Conservation (phyloP, 2,329 filamentous ascomycete genomes). For the Huntiella abstrusa region DNA sequence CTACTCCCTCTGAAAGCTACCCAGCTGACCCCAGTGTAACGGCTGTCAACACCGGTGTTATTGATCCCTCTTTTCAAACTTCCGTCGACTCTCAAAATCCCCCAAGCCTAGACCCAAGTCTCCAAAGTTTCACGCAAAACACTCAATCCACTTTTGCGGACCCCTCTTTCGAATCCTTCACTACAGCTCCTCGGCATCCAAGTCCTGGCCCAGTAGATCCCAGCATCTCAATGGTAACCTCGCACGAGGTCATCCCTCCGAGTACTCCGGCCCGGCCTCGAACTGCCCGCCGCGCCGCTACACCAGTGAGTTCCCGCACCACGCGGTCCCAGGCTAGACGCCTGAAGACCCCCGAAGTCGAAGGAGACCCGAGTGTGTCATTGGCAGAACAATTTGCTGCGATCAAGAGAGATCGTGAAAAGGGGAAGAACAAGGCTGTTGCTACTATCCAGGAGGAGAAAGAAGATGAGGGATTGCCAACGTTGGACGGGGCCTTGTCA, state of each 20-base stretch:
- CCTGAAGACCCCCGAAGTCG: conserved; percentile 6
- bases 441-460: background rate
- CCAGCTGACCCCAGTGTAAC: too few species aligned
- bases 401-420: background rate
- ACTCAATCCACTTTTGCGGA: too few species aligned
- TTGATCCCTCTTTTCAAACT: background rate
- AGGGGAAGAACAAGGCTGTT: background rate
- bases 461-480: background rate
- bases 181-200: too few species aligned
- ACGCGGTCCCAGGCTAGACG: conserved; percentile 9
- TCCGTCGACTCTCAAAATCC: too few species aligned
- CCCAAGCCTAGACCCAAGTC: too few species aligned
- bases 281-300: background rate
- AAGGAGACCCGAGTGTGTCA: background rate
- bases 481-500: conserved; percentile 11
- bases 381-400: background rate
- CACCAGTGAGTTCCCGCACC: conserved; percentile 5
- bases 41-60: background rate
- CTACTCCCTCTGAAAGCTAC: too few species aligned
- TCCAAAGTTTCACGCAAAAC: too few species aligned
- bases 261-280: background rate
- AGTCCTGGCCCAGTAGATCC: background rate
- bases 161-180: too few species aligned
- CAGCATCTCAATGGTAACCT: background rate
- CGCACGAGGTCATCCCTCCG: background rate